phyloP scores from a whole-genome alignment of 2,329 filamentous ascomycete species.

The Hypoxylon sp. region DNA sequence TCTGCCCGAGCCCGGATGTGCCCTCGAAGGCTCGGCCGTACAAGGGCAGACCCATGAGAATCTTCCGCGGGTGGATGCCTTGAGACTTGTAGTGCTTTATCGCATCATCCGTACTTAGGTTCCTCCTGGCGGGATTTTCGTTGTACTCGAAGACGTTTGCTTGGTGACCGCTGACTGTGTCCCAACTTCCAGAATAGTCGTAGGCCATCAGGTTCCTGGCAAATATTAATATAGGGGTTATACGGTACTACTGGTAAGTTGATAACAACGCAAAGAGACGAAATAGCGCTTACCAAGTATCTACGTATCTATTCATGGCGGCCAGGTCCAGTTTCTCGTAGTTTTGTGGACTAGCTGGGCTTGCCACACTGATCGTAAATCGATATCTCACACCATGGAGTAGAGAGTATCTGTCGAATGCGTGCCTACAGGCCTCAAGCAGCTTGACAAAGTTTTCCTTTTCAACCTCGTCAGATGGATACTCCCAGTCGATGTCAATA shows the following conservation, averaged over 20 bases:
- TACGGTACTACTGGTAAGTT: not conserved
- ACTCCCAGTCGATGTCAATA: constrained; percentile 72
- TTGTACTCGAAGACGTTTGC: constrained; percentile 75
- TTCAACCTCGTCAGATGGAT: constrained; percentile 59
- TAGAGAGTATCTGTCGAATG: constrained; percentile 52
- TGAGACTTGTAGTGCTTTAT: constrained; percentile 73
- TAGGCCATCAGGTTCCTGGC: constrained; percentile 74
- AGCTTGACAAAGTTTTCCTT: constrained; percentile 61
- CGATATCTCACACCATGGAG: constrained; percentile 57
- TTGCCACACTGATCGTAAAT: constrained; percentile 67
- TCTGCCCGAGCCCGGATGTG: constrained; percentile 76
- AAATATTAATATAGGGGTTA: not conserved
- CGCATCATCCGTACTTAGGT: constrained; percentile 77
- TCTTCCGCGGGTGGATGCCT: constrained; percentile 74
- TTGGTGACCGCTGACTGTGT: constrained; percentile 73
- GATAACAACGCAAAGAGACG: not conserved
- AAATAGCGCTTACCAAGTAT: constrained; percentile 63
- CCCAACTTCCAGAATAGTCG: constrained; percentile 80
- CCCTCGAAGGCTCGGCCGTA: constrained; percentile 83
- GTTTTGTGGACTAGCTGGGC: constrained; percentile 64
- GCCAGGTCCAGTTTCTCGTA: constrained; percentile 66
- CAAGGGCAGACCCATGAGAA: constrained; percentile 82
- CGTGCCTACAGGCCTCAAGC: constrained; percentile 60
- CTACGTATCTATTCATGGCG: constrained; percentile 70
- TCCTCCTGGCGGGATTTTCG: constrained; percentile 70